A percentile compares a stretch with the other conserved stretches of the same genome.
phyloP scores from a whole-genome alignment of 176 grass and related monocot species.

The Oropetium thomaeum region DNA sequence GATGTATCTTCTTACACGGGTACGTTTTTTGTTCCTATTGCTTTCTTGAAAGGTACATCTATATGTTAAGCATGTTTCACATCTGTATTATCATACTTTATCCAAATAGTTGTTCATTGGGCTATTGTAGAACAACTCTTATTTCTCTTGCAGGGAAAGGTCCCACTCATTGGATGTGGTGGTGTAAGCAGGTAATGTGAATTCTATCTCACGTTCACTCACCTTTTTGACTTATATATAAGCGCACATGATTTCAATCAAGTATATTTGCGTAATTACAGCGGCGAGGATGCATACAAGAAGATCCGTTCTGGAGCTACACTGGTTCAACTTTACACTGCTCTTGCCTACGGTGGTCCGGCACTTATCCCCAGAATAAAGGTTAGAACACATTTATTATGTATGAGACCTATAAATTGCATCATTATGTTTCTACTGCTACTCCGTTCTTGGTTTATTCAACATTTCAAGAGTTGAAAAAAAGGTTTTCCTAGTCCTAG shows the following conservation, averaged over 20 bases:
- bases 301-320: slow-evolving; percentile 92
- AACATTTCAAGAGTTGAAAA: neutral
- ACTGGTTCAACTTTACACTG: slow-evolving; percentile 89
- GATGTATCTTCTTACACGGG: slow-evolving; percentile 87
- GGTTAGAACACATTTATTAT: slow-evolving; percentile 37
- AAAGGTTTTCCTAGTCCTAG: neutral
- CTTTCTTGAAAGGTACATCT: slow-evolving; percentile 14
- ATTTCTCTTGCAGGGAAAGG: slow-evolving; percentile 67
- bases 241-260: slow-evolving; percentile 24
- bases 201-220: neutral
- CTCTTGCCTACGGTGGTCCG: slow-evolving; percentile 83
- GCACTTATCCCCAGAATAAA: slow-evolving; percentile 92
- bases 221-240: neutral
- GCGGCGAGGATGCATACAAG: slow-evolving; percentile 96
- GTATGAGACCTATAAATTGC: neutral
- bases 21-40: slow-evolving; percentile 28
- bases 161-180: slow-evolving; percentile 90
- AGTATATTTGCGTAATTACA: slow-evolving; percentile 30
- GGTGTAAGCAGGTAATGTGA: slow-evolving; percentile 75
- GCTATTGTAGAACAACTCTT: slow-evolving; percentile 5
- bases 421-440: no score
- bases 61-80: slow-evolving; percentile 18
- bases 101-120: neutral
- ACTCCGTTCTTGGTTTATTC: neutral
- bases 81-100: slow-evolving; percentile 23